Conservation (phyloP, 768 basidiomycete species). For the Rhodotorula sphaerocarpa region DNA sequence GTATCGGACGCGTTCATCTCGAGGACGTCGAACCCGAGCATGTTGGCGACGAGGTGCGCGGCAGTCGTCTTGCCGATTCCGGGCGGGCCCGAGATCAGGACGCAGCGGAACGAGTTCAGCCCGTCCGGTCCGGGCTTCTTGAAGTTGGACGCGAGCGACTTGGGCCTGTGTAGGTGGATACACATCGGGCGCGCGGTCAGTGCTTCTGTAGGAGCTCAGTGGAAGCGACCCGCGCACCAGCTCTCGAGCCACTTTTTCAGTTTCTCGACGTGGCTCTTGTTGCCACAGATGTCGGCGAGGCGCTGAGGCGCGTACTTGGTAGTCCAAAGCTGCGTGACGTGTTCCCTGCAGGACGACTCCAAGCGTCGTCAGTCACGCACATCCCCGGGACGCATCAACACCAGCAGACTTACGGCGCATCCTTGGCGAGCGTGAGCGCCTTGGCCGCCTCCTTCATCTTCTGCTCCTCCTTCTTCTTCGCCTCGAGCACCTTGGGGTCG, state of each 20-base stretch:
- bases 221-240: too few species aligned
- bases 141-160: constrained; percentile 64
- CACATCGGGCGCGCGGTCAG: too few species aligned
- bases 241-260: constrained; percentile 75
- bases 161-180: constrained; percentile 61
- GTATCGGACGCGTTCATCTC: constrained; percentile 95
- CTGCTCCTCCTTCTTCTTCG: constrained; percentile 68
- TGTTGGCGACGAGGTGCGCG: constrained; percentile 81
- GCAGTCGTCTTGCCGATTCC: constrained; percentile 97
- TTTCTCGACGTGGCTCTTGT: constrained; percentile 84
- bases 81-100: constrained; percentile 85
- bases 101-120: constrained; percentile 75
- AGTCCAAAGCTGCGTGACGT: constrained; percentile 71
- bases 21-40: constrained; percentile 84
- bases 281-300: constrained; percentile 87
- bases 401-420: constrained; percentile 28
- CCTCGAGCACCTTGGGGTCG: constrained; percentile 74
- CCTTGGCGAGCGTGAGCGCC: constrained; percentile 55
- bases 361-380: too few species aligned
- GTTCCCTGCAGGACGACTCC: constrained; percentile 27
- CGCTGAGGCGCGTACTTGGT: constrained; percentile 83
- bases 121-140: constrained; percentile 90
- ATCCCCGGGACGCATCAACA: constrained; percentile 3
- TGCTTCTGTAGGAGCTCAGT: too few species aligned
- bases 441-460: constrained; percentile 64